Conservation (phyloP, 2,329 filamentous ascomycete genomes). For the Plenodomus tracheiphilus region DNA sequence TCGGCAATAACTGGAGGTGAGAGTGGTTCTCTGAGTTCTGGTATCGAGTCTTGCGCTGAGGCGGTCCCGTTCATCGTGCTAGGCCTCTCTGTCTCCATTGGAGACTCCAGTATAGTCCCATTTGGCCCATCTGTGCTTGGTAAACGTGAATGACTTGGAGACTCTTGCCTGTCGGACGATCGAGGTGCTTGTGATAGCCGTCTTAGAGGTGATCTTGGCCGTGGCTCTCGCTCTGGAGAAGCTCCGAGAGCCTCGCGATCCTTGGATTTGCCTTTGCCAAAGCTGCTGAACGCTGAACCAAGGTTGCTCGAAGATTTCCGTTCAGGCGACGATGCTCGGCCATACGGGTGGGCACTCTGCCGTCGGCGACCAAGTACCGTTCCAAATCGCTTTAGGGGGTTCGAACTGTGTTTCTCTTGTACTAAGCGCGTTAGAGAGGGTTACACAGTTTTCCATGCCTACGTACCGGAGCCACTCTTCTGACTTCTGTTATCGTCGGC, state of each 20-base stretch:
- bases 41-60: constrained; percentile 33
- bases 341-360: constrained; percentile 47
- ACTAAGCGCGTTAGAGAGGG: constrained; percentile 16
- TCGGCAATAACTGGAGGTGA: constrained; percentile 30
- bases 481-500: constrained; percentile 60
- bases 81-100: constrained; percentile 20
- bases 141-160: constrained; percentile 36
- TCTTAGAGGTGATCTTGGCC: constrained; percentile 38
- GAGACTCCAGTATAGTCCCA: constrained; percentile 30
- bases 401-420: constrained; percentile 43
- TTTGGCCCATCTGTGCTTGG: constrained; percentile 36
- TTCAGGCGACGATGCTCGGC: constrained; percentile 48
- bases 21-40: constrained; percentile 43
- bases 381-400: constrained; percentile 47
- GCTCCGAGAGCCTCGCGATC: constrained; percentile 56
- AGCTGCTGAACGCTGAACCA: constrained; percentile 62
- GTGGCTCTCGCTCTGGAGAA: constrained; percentile 25
- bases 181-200: constrained; percentile 33
- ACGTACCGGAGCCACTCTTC: constrained; percentile 55
- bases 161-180: constrained; percentile 36
- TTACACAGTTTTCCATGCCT: not conserved
- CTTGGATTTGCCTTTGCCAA: constrained; percentile 67
- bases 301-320: constrained; percentile 59
- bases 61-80: constrained; percentile 35
- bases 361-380: constrained; percentile 45